Base-by-base conservation (phyloP, 139 green algal genomes). In the Gonium pectorale region DNA sequence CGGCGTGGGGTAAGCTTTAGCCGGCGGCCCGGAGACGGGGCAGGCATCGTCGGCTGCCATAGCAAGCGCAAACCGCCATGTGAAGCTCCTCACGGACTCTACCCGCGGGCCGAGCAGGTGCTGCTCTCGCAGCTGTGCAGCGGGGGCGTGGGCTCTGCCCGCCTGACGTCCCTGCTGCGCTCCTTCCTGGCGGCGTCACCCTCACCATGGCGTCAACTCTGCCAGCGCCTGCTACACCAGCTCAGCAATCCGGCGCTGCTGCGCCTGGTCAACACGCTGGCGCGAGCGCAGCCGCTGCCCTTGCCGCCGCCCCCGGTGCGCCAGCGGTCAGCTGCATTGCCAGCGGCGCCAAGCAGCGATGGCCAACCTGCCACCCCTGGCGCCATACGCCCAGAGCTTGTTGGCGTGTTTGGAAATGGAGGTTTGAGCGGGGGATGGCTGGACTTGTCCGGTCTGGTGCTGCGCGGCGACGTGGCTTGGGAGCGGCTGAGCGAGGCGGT, bases 191-290 rank as follows among this genome's bases (percentile, higher is more conserved):
- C 78, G 7, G 43, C 78, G 0, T n/a, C 22, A 15, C 67, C 40
- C 68, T 41, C 62, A 5, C 43, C 51, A 44, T 84, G 78, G 78
- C 78, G 51, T 62, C 78, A 40, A 44, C 62, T 74, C 27, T 84
- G 78, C 63, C 78, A 84, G 78, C 41, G 78, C 2, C 62, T 84
- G 62, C 63, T 84, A 44, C 78, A 84, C 78, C 43, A 73, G 7
- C 44, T 84, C 15, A 29, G 41, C 19, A 63, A 84, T 15, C 4
- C 0, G 2, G 63, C 64, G 44, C 63, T 84, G 63, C 78, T 84
- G 29, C n/a, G 35, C 4, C 63, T 84, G 11, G 35, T 84, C 21
- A 84, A 84, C 31, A 84, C 78, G 1, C 60, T 75, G 31, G 63
- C 78, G 33, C 63, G 44, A 26, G 49, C n/a, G 3, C 71, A 83